Evolutionary conservation across 352 stramenopile genomes (phyloP).

Genomic region (Phytophthora uliginosa): DNA sequence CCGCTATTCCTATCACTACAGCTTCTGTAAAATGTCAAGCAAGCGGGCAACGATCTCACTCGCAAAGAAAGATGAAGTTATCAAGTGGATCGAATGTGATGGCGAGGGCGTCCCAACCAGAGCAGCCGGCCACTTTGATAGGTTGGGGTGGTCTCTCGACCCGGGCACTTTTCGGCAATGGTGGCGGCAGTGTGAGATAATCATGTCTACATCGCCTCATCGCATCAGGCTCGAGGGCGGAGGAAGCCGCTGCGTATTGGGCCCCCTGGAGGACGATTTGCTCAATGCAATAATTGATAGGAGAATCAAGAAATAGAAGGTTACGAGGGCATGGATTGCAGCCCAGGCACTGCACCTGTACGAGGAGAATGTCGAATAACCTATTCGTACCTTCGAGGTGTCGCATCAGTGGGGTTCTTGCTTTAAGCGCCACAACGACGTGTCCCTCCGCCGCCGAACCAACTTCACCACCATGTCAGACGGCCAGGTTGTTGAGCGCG

Average conservation of each 20-base stretch:
- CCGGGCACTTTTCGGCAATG: neutral
- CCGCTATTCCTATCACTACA: too few species aligned
- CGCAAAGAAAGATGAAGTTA: neutral
- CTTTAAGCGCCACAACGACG: neutral
- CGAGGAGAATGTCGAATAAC: neutral
- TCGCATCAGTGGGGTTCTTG: neutral
- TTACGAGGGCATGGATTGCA: neutral
- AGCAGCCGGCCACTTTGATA: neutral
- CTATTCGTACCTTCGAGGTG: neutral
- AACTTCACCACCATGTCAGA: neutral
- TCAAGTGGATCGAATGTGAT: neutral
- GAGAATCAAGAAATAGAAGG: neutral
- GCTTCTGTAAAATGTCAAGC: too few species aligned
- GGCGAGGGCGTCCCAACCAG: neutral
- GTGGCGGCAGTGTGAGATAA: neutral
- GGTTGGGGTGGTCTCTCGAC: neutral
- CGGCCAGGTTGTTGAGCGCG: neutral
- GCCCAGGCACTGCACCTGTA: neutral
- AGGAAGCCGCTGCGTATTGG: neutral
- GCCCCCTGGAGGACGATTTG: neutral
- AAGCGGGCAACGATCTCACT: too few species aligned
- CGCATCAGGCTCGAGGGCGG: neutral
- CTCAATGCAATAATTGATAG: neutral
- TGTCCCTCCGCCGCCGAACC: neutral
- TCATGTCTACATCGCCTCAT: neutral